These are phyloP conservation scores for Candida gigantensis DNA, from an alignment of 1,139 yeast species.

Conservation along the genomic window DNA sequence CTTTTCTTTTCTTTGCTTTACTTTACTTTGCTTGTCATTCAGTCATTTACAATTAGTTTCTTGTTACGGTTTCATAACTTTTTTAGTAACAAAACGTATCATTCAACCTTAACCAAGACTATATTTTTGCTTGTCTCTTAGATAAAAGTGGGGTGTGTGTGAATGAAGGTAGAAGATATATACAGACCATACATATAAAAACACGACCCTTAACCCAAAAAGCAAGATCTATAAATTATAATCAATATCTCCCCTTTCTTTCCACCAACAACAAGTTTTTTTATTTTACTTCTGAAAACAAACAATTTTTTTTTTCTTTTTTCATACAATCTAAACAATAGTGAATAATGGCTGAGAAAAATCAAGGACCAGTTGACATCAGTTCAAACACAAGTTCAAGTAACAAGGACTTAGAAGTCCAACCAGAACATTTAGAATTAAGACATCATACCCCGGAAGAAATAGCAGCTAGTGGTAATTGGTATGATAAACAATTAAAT, in stretches of 20 bases:
- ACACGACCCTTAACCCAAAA: not conserved
- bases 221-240: constrained; percentile 1
- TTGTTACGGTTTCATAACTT: no score
- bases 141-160: no score
- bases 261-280: not conserved
- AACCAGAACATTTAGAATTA: constrained; percentile 25
- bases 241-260: not conserved
- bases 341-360: constrained; percentile 2
- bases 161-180: no score
- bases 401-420: constrained; percentile 14
- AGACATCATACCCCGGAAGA: constrained; percentile 30
- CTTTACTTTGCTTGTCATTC: no score
- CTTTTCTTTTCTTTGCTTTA: no score
- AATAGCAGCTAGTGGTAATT: constrained; percentile 33
- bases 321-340: not conserved
- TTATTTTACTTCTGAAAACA: not conserved
- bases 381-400: constrained; percentile 6
- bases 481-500: constrained; percentile 39
- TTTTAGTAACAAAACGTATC: no score
- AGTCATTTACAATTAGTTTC: not conserved
- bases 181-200: no score
- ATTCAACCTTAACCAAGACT: no score
- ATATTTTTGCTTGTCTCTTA: no score
- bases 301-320: not conserved
- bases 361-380: constrained; percentile 1